Base-by-base conservation (phyloP, 2,329 filamentous ascomycete genomes). In the Lizonia empirigonia region DNA sequence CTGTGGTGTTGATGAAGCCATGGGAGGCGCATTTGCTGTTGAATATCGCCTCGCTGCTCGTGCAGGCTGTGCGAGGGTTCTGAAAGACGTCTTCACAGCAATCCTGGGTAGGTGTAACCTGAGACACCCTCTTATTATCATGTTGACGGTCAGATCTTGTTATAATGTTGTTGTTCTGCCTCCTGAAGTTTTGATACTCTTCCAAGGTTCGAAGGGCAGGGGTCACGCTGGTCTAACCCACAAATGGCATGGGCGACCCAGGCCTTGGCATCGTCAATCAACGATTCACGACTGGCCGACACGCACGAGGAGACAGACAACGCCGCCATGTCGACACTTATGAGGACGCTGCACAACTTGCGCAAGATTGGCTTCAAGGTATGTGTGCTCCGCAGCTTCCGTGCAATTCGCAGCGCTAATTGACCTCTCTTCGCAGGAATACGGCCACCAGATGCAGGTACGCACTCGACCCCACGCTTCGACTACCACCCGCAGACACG, bases 371-470 rank as follows among this genome's bases (percentile, higher is more conserved):
- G 94, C 47, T 70, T 97, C 71, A 96, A 92, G 87, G 91, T 91
- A 76, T 59, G 77, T 54, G 13, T 44, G 23, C 3, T 20, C 18
- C 18, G 20, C 42, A 67, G 53, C 52, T 59, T 39, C 22, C 24
- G 20, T 46, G 33, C 29, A 22, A 26, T 19, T 37, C 9, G n/a
- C 49, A 48, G 50, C 47, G 56, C 73, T 76, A 66, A 76, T 70
- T 59, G 59, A 61, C 50, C 45, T 37, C 29, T 30, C 45, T 46
- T 56, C 35, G 65, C 71, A 96, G 91, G 89, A 96, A 76, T 94
- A 88, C 82, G 88, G 85, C 77, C 88, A 90, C 77, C 94, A 97
- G 82, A 84, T 97, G 83, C 86, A 93, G 79, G 90, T 95, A 90
- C 78, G 88, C 47, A 56, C 26, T 50, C 54, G 57, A 57, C 55